Evolutionary conservation across 441 rosid genomes (phyloP), one percentile per base, ranked within the genome.

Genomic region (Monsonia emarginata): DNA sequence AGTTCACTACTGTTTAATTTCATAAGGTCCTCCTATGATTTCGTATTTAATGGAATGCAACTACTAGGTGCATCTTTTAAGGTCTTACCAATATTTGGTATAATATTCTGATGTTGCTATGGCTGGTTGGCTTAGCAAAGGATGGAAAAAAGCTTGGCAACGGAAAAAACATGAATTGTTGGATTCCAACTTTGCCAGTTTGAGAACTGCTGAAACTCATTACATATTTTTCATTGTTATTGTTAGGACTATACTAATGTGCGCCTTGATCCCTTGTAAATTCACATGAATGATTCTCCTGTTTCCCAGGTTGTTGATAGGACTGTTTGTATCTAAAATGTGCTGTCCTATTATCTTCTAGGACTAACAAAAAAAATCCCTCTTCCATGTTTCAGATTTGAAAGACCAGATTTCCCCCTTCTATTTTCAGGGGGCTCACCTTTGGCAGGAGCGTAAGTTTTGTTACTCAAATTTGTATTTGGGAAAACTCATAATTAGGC

Each of bases 371-470:
- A 24, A 6, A 42, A 65, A 9, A 14, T 65, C 36, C 25, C 28
- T 46, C 62, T 67, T 56, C 54, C 44, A 58, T n/a, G 50, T 74
- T 80, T 66, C 89, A 94, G 99, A 72, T 91, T 88, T 78, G 88
- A 88, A 70, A 84, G 97, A 65, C 84, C 88, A n/a, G 99, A 88
- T 69, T 89, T 94, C 68, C 87, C 99, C 65, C 86, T 80, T 38
- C 13, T 82, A 1, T 78, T 94, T 61, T 89, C 97, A 44, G 97
- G 96, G 75, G 93, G 88, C 16, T 79, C 90, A 61, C 88, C 76
- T 61, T 78, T 91, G 65, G 84, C 68, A 31, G 97, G 97, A 85
- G 73, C 81, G 96, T 93, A 85, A 75, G 97, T 85, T 36, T 60
- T 71, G 24, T 56, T 69, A 13, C 26, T 28, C 42, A 11, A 58